A percentile compares a stretch with the other conserved stretches of the same genome.
These are phyloP conservation scores for Pichia membranifaciens DNA, from an alignment of 805 yeast genomes.

Conservation along the genomic window DNA sequence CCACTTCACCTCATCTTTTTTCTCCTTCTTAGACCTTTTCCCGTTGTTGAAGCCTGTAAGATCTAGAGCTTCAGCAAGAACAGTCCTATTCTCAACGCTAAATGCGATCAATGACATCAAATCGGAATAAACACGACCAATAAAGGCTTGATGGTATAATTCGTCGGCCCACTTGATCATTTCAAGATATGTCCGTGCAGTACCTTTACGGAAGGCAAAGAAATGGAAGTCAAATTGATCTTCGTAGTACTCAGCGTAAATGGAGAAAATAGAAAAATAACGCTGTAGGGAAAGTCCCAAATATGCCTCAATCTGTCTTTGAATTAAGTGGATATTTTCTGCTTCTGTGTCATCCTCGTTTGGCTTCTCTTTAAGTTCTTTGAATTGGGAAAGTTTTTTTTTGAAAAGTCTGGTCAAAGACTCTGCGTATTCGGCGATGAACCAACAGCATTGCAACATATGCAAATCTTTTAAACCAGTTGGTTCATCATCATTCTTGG, in stretches of 20 bases:
- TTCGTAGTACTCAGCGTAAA: constrained; percentile 62
- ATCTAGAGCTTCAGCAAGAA: constrained; percentile 16
- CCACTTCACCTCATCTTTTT: constrained; percentile 51
- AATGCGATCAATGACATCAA: constrained; percentile 53
- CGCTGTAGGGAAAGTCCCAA: constrained; percentile 78
- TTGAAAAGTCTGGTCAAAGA: constrained; percentile 62
- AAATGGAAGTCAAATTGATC: constrained; percentile 96
- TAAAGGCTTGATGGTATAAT: constrained; percentile 64
- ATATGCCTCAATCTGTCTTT: constrained; percentile 28
- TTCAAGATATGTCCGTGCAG: constrained; percentile 75
- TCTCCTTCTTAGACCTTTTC: constrained; percentile 44
- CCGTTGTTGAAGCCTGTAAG: not conserved
- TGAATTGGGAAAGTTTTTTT: constrained; percentile 20
- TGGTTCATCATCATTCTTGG: constrained; percentile 74
- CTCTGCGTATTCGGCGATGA: constrained; percentile 77
- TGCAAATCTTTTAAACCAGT: constrained; percentile 85
- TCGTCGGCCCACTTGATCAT: constrained; percentile 80
- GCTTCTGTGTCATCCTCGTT: constrained; percentile 10
- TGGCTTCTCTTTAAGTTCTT: not conserved
- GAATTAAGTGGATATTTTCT: constrained; percentile 36
- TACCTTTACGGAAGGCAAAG: constrained; percentile 85
- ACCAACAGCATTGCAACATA: constrained; percentile 89
- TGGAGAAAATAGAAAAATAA: constrained; percentile 56
- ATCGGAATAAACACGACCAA: constrained; percentile 63
- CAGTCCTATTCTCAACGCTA: constrained; percentile 23